A percentile compares a stretch with the other conserved stretches of the same genome.
Conservation (phyloP, 352 stramenopile genomes). For the Pythium utonaiense region DNA sequence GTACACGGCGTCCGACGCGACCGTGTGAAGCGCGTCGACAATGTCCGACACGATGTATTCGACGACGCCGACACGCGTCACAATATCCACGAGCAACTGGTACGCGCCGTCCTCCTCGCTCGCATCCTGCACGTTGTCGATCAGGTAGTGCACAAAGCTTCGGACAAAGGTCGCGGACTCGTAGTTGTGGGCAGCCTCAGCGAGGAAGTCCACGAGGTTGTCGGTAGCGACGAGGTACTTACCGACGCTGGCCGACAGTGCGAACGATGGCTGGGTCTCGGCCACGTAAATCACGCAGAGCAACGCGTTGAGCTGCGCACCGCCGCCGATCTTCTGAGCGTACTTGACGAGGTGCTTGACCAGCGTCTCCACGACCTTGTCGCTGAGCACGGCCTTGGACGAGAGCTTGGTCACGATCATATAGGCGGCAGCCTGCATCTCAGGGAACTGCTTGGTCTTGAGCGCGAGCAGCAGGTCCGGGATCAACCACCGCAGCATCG, state of each 20-base stretch:
- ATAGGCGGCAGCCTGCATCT: conserved; percentile 79
- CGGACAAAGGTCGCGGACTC: conserved; percentile 71
- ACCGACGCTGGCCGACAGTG: conserved; percentile 42
- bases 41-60: conserved; percentile 52
- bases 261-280: conserved; percentile 69
- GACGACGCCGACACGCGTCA: conserved; percentile 36
- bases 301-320: conserved; percentile 68
- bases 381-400: conserved; percentile 70
- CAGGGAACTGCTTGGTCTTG: conserved; percentile 59
- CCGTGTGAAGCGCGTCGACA: conserved; percentile 41
- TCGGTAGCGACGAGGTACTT: conserved; percentile 71
- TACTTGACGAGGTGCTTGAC: conserved; percentile 79
- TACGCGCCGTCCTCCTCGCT: conserved; percentile 35
- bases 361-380: conserved; percentile 68
- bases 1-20: conserved; percentile 43
- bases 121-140: conserved; percentile 19
- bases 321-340: conserved; percentile 36
- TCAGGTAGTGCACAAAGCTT: conserved; percentile 48
- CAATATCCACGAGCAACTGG: conserved; percentile 35
- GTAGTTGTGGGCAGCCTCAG: conserved; percentile 63
- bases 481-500: conserved; percentile 75
- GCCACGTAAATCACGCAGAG: conserved; percentile 74
- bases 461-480: conserved; percentile 70
- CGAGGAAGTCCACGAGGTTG: conserved; percentile 60
- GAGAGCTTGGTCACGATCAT: conserved; percentile 85